Evolutionary conservation across 345 rosid species (phyloP).

Genomic region (Linum tenue): DNA sequence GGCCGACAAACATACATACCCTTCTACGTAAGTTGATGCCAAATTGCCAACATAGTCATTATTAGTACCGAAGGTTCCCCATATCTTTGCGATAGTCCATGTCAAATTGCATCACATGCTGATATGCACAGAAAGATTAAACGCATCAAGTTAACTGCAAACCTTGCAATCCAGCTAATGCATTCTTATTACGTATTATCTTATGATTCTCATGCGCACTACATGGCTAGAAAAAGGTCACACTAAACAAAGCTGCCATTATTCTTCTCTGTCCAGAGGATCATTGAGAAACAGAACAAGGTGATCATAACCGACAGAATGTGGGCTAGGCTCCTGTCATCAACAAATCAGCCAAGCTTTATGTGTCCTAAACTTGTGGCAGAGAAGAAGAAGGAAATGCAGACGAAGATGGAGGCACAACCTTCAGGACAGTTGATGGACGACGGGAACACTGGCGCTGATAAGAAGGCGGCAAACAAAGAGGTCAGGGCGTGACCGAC

Average conservation of each 20-base stretch:
- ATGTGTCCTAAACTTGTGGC: neutral
- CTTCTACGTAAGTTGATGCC: conserved; percentile 3
- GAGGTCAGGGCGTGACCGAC: conserved; percentile 3
- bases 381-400: conserved; percentile 1
- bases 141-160: no score
- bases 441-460: neutral
- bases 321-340: conserved; percentile 13
- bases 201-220: neutral
- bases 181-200: no score
- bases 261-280: neutral
- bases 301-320: conserved; percentile 10
- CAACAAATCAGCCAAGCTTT: conserved; percentile 11
- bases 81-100: neutral
- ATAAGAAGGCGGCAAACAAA: conserved; percentile 1
- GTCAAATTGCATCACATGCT: neutral
- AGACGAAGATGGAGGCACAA: neutral
- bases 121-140: neutral
- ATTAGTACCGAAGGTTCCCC: neutral
- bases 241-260: neutral
- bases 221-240: no score
- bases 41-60: neutral
- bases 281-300: conserved; percentile 10
- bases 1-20: conserved; percentile 12
- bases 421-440: neutral
- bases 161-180: no score